Evolutionary conservation across 345 rosid species (phyloP).

Genomic region (Abelmoschus esculentus): DNA sequence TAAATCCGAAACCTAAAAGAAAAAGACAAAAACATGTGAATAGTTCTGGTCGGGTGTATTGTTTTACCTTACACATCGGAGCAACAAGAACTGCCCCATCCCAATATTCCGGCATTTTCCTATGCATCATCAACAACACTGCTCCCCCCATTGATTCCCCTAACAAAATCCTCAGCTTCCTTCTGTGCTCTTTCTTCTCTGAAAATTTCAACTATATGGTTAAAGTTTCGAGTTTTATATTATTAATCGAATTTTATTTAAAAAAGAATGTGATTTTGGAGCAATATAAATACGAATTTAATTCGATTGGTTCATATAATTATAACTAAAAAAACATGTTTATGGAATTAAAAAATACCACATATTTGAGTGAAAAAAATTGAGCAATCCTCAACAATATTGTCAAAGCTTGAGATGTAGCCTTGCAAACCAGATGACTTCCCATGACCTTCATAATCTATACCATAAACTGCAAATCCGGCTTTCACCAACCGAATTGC

Average conservation of each 20-base stretch:
- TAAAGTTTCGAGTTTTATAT: too few species aligned
- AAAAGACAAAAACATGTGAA: too few species aligned
- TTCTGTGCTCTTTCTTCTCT: constrained; percentile 50
- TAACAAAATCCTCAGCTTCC: constrained; percentile 56
- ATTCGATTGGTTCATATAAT: too few species aligned
- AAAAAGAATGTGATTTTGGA: too few species aligned
- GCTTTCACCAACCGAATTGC: constrained; percentile 49
- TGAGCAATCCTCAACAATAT: constrained; percentile 50
- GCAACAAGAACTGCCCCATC: constrained; percentile 75
- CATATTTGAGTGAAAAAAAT: constrained; percentile 43
- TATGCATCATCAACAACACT: constrained; percentile 47
- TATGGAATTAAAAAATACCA: constrained; percentile 27
- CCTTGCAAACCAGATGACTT: constrained; percentile 56
- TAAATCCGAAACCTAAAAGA: too few species aligned
- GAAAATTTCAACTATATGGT: background rate
- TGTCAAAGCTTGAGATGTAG: constrained; percentile 39
- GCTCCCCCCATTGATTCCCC: constrained; percentile 98
- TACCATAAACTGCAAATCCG: constrained; percentile 64
- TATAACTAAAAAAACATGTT: too few species aligned
- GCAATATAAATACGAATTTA: too few species aligned
- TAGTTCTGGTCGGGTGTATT: background rate
- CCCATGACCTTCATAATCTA: constrained; percentile 90
- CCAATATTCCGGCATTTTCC: constrained; percentile 61
- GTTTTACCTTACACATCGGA: constrained; percentile 79
- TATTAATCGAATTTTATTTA: too few species aligned